Evolutionary conservation across 345 rosid genomes (phyloP), one percentile per base, ranked within the genome.

Genomic region (Mallotus nudiflorus): DNA sequence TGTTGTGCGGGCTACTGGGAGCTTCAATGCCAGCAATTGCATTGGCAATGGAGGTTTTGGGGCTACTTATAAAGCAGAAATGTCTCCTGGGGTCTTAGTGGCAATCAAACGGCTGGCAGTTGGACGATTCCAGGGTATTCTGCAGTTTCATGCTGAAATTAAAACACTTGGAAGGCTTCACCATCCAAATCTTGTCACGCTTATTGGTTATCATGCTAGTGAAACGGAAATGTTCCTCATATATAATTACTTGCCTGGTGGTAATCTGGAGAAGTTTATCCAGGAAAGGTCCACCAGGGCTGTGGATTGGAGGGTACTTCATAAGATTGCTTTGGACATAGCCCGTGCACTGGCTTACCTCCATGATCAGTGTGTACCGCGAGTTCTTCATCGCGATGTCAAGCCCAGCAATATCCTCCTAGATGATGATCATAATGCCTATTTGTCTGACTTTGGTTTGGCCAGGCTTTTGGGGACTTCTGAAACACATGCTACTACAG

Each of bases 401-500:
- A 94, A 94, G 74, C 98, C 98, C 29, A 94, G 97, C 72, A 94
- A 94, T 69, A 94, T 94, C 77, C 85, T 94, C 50, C 75, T 94
- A 57, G 98, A 94, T 42, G 82, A 87, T 24, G 83, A 87, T 45
- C 74, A 75, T 79, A 91, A 87, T 74, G 98, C 97, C 0, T 90
- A 91, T 70, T 79, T 91, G 28, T 94, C 98, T 0, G 97, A 94
- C 73, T 94, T 94, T 20, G 98, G 97, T n/a, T 79, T 94, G 54
- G 93, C 98, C 0, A 85, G 91, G 65, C 96, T 94, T 52, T 74
- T 94, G 50, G 96, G 97, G 50, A 85, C 91, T 51, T 94, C 97
- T 0, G 95, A 91, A 78, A 89, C 98, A 42, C 98, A 94, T 72
- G 98, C 97, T 20, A 94, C 97, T 0, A 94, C 97, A 0, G 98